Percentiles rank a stretch among this genome's conserved stretches.
Conservation (phyloP, 164 flowering plant genomes). For the Berberis vulgaris region DNA sequence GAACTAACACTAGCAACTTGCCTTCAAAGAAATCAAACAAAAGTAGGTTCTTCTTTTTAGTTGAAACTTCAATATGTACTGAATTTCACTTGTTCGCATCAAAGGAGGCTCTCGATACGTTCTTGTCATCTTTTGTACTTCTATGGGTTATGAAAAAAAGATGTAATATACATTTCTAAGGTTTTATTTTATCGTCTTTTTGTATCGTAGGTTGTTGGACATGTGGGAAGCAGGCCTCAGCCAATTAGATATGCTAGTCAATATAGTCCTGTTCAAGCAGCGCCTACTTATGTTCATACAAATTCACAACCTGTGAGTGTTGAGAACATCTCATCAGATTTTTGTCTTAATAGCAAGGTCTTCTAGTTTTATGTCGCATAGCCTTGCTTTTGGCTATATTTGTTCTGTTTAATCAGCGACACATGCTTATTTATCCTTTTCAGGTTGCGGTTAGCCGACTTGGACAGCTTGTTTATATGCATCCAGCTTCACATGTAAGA, state of each 20-base stretch:
- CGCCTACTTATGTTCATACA: slow-evolving; percentile 41
- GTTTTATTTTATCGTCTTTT: slow-evolving; percentile 8
- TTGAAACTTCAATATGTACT: no score
- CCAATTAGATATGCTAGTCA: slow-evolving; percentile 45
- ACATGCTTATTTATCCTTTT: slow-evolving; percentile 1
- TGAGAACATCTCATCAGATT: neutral
- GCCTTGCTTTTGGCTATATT: neutral
- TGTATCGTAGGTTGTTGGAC: slow-evolving; percentile 41
- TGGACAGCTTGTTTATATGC: slow-evolving; percentile 57
- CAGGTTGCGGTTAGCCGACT: slow-evolving; percentile 66
- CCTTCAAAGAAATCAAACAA: no score
- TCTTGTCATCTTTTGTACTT: neutral
- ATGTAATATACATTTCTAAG: neutral
- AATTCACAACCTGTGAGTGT: slow-evolving; percentile 57
- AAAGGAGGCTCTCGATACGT: no score
- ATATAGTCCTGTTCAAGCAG: slow-evolving; percentile 46
- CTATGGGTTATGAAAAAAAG: neutral
- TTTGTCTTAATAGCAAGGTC: neutral
- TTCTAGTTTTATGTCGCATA: neutral
- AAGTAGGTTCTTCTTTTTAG: no score
- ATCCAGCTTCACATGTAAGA: slow-evolving; percentile 58
- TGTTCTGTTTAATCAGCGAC: neutral
- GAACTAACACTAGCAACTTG: no score
- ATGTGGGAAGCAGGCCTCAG: slow-evolving; percentile 41
- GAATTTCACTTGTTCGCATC: no score